Evolutionary conservation across 2,329 filamentous ascomycete species (phyloP).

Genomic region (Arthroderma sp.): DNA sequence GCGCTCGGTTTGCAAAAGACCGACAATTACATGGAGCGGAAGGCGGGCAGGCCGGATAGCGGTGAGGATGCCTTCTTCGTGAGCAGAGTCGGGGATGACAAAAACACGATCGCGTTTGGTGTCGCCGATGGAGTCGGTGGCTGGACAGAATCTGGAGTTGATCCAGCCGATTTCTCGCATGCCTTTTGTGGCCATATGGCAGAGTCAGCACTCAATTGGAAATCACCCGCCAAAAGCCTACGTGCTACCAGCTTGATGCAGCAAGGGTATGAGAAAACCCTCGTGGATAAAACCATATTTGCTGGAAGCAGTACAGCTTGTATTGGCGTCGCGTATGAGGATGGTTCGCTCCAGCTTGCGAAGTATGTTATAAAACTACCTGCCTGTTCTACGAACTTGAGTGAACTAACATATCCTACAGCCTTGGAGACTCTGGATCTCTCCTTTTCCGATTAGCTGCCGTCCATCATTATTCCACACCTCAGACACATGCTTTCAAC

Average conservation of each 20-base stretch:
- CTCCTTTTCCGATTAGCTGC: constrained; percentile 74
- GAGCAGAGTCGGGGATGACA: constrained; percentile 54
- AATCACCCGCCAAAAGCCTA: constrained; percentile 23
- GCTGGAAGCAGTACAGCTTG: constrained; percentile 89
- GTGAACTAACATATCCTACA: constrained; percentile 14
- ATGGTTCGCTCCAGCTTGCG: constrained; percentile 71
- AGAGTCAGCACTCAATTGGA: constrained; percentile 51
- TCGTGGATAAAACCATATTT: constrained; percentile 55
- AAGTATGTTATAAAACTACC: constrained; percentile 41
- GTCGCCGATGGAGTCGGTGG: constrained; percentile 92
- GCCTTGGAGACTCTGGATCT: constrained; percentile 84
- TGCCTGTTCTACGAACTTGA: neutral
- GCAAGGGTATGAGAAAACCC: constrained; percentile 69
- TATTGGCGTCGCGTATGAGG: constrained; percentile 60
- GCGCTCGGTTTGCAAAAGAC: constrained; percentile 25
- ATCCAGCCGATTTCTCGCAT: constrained; percentile 91
- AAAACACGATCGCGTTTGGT: constrained; percentile 56
- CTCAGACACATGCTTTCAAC: constrained; percentile 95
- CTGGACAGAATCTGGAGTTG: constrained; percentile 83
- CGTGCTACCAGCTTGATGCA: constrained; percentile 63
- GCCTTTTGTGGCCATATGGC: constrained; percentile 91
- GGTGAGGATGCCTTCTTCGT: constrained; percentile 97
- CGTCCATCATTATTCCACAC: constrained; percentile 67
- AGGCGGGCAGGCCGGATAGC: constrained; percentile 55
- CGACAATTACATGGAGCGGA: constrained; percentile 40